These are phyloP conservation scores for Capronia coronata DNA, from an alignment of 2,329 filamentous ascomycete genomes.

Conservation along the genomic window DNA sequence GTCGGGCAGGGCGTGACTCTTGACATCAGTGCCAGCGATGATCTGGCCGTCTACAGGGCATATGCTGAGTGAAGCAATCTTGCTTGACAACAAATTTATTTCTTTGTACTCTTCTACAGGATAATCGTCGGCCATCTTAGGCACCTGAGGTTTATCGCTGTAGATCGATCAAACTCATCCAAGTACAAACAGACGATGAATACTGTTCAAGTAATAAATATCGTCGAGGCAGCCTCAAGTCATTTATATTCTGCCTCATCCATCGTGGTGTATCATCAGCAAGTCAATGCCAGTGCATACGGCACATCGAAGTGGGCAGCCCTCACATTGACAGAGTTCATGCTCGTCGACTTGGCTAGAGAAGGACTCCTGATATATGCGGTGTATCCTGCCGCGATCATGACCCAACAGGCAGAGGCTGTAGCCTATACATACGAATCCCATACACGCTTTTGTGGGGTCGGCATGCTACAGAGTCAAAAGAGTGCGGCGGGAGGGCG, in stretches of 20 bases:
- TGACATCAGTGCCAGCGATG: slow-evolving; percentile 36
- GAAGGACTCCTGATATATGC: slow-evolving; percentile 21
- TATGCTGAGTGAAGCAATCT: slow-evolving; percentile 34
- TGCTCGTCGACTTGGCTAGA: slow-evolving; percentile 39
- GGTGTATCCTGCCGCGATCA: slow-evolving; percentile 21
- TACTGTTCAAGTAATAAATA: too few species aligned
- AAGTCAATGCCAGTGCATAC: slow-evolving; percentile 40
- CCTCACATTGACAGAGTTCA: slow-evolving; percentile 42
- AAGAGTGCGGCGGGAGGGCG: too few species aligned
- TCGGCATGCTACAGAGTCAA: too few species aligned
- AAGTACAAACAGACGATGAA: too few species aligned
- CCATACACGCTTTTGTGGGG: too few species aligned
- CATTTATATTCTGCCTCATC: too few species aligned
- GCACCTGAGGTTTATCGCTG: too few species aligned
- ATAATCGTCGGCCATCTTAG: too few species aligned
- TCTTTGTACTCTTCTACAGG: too few species aligned
- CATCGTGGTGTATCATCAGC: background rate
- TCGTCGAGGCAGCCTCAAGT: too few species aligned
- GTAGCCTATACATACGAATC: slow-evolving; percentile 17
- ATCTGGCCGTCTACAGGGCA: slow-evolving; percentile 45
- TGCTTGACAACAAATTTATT: too few species aligned
- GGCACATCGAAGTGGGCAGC: slow-evolving; percentile 43
- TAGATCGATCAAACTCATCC: too few species aligned
- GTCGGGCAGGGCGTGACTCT: slow-evolving; percentile 53
- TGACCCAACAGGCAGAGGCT: slow-evolving; percentile 20